Evolutionary conservation across 495 filamentous ascomycete genomes (phyloP).

Genomic region (Cercophora newfieldiana): DNA sequence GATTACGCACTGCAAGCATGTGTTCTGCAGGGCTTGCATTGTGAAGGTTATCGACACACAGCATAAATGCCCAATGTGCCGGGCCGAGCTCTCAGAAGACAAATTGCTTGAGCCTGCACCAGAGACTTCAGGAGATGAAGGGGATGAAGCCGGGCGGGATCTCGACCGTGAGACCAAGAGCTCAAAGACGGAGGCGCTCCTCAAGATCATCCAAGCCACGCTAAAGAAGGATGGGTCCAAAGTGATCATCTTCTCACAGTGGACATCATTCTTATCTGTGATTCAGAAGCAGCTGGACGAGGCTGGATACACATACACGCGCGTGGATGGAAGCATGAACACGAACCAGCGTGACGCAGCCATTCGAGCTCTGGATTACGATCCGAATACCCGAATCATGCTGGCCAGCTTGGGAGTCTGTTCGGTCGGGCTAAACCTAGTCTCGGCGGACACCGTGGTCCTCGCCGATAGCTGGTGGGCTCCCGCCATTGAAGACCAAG

Average conservation of each 20-base stretch:
- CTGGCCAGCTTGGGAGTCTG: slow-evolving; percentile 82
- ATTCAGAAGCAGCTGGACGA: slow-evolving; percentile 69
- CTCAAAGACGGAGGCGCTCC: slow-evolving; percentile 81
- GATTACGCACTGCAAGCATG: slow-evolving; percentile 87
- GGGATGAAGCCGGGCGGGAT: slow-evolving; percentile 40
- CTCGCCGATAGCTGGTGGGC: slow-evolving; percentile 91
- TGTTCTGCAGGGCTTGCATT: slow-evolving; percentile 76
- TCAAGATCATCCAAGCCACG: slow-evolving; percentile 74
- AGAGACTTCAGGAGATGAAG: slow-evolving; percentile 47
- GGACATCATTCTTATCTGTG: slow-evolving; percentile 85
- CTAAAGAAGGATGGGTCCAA: slow-evolving; percentile 70
- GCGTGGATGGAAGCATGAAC: slow-evolving; percentile 84
- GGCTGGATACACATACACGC: slow-evolving; percentile 62
- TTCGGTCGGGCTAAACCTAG: slow-evolving; percentile 86
- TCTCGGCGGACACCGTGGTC: slow-evolving; percentile 84
- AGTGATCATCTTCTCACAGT: slow-evolving; percentile 89
- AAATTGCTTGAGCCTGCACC: slow-evolving; percentile 63
- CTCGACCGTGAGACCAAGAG: slow-evolving; percentile 67
- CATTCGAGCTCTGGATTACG: slow-evolving; percentile 62
- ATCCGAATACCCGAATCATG: slow-evolving; percentile 72
- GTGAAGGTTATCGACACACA: slow-evolving; percentile 75
- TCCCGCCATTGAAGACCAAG: slow-evolving; percentile 91
- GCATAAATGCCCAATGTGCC: slow-evolving; percentile 86
- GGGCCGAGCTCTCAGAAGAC: slow-evolving; percentile 65
- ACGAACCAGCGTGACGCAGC: slow-evolving; percentile 67